Conservation (phyloP, 2,329 filamentous ascomycete species). For the Ascochyta viciae-villosae region DNA sequence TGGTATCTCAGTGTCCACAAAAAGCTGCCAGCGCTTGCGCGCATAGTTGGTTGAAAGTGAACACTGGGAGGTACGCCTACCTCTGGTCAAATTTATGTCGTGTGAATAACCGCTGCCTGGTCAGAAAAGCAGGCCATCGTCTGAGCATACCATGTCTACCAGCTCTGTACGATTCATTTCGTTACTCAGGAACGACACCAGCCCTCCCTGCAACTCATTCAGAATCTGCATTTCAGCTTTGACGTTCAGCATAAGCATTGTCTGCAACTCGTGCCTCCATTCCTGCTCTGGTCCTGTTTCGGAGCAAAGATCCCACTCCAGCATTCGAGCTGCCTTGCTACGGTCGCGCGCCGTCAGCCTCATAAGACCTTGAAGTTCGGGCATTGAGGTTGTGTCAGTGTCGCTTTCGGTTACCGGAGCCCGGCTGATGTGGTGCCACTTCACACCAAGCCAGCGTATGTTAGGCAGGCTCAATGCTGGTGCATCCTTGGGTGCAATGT, state of each 20-base stretch:
- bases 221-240: conserved; percentile 82
- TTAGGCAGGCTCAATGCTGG: conserved; percentile 51
- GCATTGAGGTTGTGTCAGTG: conserved; percentile 15
- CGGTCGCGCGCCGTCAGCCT: conserved; percentile 65
- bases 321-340: conserved; percentile 61
- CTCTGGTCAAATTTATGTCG: background rate
- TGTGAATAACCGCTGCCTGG: background rate
- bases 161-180: conserved; percentile 24
- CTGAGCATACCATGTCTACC: conserved; percentile 17
- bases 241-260: conserved; percentile 75
- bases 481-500: conserved; percentile 49
- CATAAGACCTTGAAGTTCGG: conserved; percentile 53
- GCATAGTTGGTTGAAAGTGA: background rate
- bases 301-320: conserved; percentile 53
- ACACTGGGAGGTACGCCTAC: background rate
- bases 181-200: conserved; percentile 40
- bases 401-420: conserved; percentile 21
- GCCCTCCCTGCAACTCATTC: conserved; percentile 52
- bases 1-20: background rate
- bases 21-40: background rate
- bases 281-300: conserved; percentile 47
- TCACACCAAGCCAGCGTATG: conserved; percentile 72
- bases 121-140: conserved; percentile 40
- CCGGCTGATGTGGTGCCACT: conserved; percentile 40
- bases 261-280: conserved; percentile 67